These are phyloP conservation scores for Stellera chamaejasme DNA, from an alignment of 345 rosid species.

Conservation along the genomic window DNA sequence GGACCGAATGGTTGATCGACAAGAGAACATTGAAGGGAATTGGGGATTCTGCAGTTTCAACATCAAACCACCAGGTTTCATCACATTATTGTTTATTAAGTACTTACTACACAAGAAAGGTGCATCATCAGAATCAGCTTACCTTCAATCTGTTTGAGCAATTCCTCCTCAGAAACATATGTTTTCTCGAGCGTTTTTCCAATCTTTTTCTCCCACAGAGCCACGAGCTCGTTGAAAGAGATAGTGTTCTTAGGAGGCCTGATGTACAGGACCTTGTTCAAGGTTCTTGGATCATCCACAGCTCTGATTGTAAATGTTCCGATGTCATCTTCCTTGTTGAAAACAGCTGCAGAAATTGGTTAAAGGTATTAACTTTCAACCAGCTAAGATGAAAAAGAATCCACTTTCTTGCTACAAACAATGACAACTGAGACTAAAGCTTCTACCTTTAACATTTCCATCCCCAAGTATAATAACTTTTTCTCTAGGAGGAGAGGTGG, in stretches of 20 bases:
- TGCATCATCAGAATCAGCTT: background rate
- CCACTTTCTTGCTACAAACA: background rate
- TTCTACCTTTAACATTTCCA: constrained; percentile 46
- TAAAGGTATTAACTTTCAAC: background rate
- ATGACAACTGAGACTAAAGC: background rate
- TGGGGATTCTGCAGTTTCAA: background rate
- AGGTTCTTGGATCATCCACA: constrained; percentile 53
- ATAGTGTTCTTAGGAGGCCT: constrained; percentile 45
- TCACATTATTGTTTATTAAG: too few relatives aligned
- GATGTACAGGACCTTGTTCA: constrained; percentile 50
- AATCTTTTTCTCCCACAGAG: constrained; percentile 63
- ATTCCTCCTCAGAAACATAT: constrained; percentile 43
- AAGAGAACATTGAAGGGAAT: constrained; percentile 17
- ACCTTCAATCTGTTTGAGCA: constrained; percentile 53
- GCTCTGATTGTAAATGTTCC: constrained; percentile 44
- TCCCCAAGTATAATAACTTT: constrained; percentile 44
- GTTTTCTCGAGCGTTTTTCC: constrained; percentile 49
- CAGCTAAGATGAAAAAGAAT: too few relatives aligned
- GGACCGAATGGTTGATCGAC: constrained; percentile 21
- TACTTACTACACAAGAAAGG: too few relatives aligned
- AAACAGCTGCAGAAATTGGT: constrained; percentile 26
- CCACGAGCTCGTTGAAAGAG: constrained; percentile 50
- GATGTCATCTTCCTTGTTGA: constrained; percentile 50
- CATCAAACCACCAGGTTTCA: too few relatives aligned
- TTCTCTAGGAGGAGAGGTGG: constrained; percentile 53